Conservation (phyloP, 306 rosid genomes). For the Sindora glabra region DNA sequence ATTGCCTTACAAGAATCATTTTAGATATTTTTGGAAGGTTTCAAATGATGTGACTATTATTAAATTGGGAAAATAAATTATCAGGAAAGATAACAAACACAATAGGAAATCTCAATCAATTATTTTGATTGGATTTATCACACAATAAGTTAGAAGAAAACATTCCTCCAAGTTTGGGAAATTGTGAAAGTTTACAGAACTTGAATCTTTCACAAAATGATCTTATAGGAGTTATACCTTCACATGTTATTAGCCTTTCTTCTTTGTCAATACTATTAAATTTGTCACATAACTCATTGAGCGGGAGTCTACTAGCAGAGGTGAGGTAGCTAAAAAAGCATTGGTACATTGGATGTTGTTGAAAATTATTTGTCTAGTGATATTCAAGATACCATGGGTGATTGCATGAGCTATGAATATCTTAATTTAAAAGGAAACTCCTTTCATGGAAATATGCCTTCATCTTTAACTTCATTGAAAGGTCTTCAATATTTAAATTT, state of each 20-base stretch:
- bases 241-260: not conserved
- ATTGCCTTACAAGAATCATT: not conserved
- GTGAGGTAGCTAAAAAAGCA: not conserved
- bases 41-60: not conserved
- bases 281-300: not conserved
- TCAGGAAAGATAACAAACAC: not conserved
- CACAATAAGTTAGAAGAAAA: slow-evolving; percentile 15
- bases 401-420: not conserved
- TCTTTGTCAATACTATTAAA: not conserved
- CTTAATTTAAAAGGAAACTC: too few relatives aligned
- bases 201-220: too few relatives aligned
- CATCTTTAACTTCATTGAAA: too few relatives aligned
- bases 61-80: not conserved
- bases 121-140: too few relatives aligned
- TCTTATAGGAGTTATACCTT: not conserved
- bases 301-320: too few relatives aligned
- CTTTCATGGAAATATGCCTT: too few relatives aligned
- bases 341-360: not conserved
- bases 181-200: not conserved
- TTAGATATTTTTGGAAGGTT: not conserved
- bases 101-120: slow-evolving; percentile 1
- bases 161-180: not conserved
- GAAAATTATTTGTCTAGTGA: not conserved
- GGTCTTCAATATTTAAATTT: too few relatives aligned
- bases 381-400: slow-evolving; percentile 9